phyloP scores from a whole-genome alignment of 441 rosid genomes.

The Populus hybrid region DNA sequence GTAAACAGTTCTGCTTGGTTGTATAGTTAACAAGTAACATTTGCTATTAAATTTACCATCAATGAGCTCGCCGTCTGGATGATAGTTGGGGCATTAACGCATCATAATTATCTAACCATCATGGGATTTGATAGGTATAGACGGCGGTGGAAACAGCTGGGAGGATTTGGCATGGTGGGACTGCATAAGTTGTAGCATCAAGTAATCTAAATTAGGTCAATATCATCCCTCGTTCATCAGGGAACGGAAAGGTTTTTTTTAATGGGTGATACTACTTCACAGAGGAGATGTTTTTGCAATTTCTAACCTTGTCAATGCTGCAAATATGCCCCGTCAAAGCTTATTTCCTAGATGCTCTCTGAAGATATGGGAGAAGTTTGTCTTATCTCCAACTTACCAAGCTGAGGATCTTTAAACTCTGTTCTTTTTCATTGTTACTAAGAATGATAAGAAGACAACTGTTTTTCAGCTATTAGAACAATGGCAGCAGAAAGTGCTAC shows the following conservation, averaged over 20 bases:
- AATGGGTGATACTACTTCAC: not conserved
- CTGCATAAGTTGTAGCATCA: not conserved
- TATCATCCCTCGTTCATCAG: not conserved
- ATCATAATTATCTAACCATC: not conserved
- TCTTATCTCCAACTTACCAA: not conserved
- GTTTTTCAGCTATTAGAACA: no score
- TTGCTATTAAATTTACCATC: not conserved
- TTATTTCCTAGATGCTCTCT: not conserved
- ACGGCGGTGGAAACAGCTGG: not conserved
- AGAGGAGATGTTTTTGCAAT: not conserved
- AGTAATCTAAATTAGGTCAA: not conserved
- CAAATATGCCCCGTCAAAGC: not conserved
- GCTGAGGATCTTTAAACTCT: not conserved
- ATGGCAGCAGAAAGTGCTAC: not conserved
- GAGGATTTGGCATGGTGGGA: not conserved
- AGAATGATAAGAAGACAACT: not conserved
- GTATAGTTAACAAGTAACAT: not conserved
- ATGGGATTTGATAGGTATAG: not conserved
- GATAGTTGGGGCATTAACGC: not conserved
- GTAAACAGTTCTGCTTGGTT: constrained; percentile 15
- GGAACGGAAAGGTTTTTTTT: not conserved
- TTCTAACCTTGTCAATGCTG: not conserved
- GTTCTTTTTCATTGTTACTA: not conserved
- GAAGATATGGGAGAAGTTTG: not conserved
- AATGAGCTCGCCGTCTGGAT: not conserved